Evolutionary conservation across 495 filamentous ascomycete species (phyloP).

Genomic region (Podospora pseudopauciseta): DNA sequence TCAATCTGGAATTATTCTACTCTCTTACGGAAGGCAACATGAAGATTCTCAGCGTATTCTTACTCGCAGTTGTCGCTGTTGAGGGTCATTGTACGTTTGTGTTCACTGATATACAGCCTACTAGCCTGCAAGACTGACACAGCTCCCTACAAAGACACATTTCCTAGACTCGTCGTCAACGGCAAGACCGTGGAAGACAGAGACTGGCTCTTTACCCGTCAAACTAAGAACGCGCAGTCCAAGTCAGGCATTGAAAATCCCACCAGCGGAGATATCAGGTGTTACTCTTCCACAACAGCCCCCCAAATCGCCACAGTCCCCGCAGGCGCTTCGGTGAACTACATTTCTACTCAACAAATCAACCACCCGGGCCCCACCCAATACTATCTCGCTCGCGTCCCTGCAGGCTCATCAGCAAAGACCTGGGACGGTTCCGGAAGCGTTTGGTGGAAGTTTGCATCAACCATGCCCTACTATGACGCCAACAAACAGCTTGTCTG

Average conservation of each 20-base stretch:
- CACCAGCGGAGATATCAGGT: constrained; percentile 44
- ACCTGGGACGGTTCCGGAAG: constrained; percentile 47
- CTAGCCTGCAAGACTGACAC: not conserved
- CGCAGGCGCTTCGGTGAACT: constrained; percentile 45
- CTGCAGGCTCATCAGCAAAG: constrained; percentile 37
- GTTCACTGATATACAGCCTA: no score
- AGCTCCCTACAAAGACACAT: constrained; percentile 31
- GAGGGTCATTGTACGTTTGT: constrained; percentile 35
- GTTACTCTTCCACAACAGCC: constrained; percentile 40
- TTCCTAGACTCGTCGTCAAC: constrained; percentile 39
- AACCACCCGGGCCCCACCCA: constrained; percentile 48
- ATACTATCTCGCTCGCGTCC: constrained; percentile 49
- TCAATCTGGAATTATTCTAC: no score
- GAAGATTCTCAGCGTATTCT: constrained; percentile 24
- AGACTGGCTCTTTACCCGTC: constrained; percentile 43
- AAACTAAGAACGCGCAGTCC: constrained; percentile 40
- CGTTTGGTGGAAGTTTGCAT: constrained; percentile 53
- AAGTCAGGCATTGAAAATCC: constrained; percentile 41
- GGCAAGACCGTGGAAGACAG: constrained; percentile 34
- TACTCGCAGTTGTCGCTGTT: constrained; percentile 30
- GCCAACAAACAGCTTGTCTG: constrained; percentile 39
- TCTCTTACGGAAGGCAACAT: constrained; percentile 1
- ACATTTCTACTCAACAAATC: constrained; percentile 44
- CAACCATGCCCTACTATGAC: constrained; percentile 39
- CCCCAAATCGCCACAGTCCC: constrained; percentile 38